These are phyloP conservation scores for Marchantia paleacea DNA, from an alignment of 225 moss, liverwort and hornwort species.

Conservation along the genomic window DNA sequence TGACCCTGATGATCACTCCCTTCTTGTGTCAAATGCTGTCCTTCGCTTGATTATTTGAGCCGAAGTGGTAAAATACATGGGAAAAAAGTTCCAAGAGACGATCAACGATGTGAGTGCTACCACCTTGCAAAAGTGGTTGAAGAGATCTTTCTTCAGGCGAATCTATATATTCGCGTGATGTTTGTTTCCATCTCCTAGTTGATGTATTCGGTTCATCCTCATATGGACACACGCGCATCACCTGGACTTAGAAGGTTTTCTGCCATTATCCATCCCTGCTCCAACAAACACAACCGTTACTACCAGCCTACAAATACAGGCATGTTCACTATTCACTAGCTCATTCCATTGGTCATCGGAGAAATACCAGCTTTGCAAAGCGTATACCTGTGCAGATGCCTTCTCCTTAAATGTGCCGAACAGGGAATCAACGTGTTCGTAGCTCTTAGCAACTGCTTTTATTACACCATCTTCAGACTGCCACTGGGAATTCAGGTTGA, in stretches of 20 bases:
- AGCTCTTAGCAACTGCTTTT: constrained; percentile 69
- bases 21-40: background rate
- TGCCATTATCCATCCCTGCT: constrained; percentile 87
- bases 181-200: no score
- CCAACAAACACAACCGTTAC: background rate
- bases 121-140: background rate
- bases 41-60: background rate
- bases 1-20: background rate
- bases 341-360: background rate
- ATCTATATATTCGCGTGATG: background rate
- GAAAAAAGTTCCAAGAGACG: background rate
- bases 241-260: constrained; percentile 74
- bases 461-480: constrained; percentile 38
- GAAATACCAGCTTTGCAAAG: background rate
- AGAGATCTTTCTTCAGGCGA: no score
- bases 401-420: constrained; percentile 64
- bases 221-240: constrained; percentile 59
- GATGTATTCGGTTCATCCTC: background rate
- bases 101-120: background rate
- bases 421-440: constrained; percentile 56
- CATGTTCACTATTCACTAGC: background rate
- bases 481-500: constrained; percentile 35
- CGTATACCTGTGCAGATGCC: constrained; percentile 63
- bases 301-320: background rate
- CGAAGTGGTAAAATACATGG: background rate